These are phyloP conservation scores for Jasminum sambac DNA, from an alignment of 257 asterid genomes.

Conservation along the genomic window DNA sequence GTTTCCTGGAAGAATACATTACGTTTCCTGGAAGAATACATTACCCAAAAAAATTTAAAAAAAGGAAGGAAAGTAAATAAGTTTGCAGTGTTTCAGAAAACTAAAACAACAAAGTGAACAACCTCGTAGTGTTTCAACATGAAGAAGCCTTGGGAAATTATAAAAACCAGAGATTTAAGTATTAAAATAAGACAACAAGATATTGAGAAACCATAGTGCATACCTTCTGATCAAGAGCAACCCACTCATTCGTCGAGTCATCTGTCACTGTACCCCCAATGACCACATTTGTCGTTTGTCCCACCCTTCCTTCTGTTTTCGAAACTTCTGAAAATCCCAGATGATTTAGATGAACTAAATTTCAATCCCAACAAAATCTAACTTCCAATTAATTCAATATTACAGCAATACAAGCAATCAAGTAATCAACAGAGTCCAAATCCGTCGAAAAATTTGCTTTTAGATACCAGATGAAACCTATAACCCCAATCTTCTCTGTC, in stretches of 20 bases:
- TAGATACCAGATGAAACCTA: slow-evolving; percentile 1
- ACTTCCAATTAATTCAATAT: slow-evolving; percentile 2
- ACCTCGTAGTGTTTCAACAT: neutral
- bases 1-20: too few species aligned
- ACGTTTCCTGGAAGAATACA: too few species aligned
- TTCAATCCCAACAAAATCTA: slow-evolving; percentile 6
- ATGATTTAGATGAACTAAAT: slow-evolving; percentile 17
- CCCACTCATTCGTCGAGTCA: slow-evolving; percentile 83
- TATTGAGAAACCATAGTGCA: neutral
- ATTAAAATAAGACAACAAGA: neutral
- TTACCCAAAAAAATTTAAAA: too few species aligned
- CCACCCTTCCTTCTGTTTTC: slow-evolving; percentile 82
- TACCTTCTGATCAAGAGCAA: slow-evolving; percentile 78
- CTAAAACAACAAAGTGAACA: too few species aligned
- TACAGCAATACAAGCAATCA: too few species aligned
- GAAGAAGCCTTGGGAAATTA: neutral
- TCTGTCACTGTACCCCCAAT: slow-evolving; percentile 86
- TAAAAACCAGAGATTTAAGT: neutral
- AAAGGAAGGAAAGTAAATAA: too few species aligned
- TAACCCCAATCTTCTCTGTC: neutral
- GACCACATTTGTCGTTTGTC: slow-evolving; percentile 84
- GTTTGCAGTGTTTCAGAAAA: too few species aligned
- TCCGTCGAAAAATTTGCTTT: slow-evolving; percentile 6
- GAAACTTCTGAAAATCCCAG: slow-evolving; percentile 65
- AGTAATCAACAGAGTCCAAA: neutral